Percentiles rank a stretch among this genome's conserved stretches.
phyloP scores from a whole-genome alignment of 129 eudicot species.

The Apium graveolens region DNA sequence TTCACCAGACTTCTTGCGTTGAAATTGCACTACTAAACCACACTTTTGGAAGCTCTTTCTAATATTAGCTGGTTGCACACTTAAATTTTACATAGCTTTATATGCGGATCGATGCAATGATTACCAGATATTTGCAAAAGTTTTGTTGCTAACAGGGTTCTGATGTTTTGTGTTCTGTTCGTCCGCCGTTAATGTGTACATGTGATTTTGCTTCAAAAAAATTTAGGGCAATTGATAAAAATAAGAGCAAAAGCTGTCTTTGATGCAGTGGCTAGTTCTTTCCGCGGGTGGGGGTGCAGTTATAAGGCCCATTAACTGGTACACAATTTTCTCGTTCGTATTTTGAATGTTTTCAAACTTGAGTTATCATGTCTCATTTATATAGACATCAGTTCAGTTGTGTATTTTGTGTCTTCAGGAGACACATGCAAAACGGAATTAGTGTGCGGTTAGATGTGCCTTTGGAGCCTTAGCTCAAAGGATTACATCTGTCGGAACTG shows the following conservation, averaged over 20 bases:
- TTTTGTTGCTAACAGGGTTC: not conserved
- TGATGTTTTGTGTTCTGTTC: conserved; percentile 35
- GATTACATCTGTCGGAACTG: conserved; percentile 71
- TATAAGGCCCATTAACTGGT: conserved; percentile 90
- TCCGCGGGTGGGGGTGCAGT: conserved; percentile 99
- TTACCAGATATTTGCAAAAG: not conserved
- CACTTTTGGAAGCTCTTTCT: not conserved
- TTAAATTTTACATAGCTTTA: not conserved
- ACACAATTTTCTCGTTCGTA: conserved; percentile 6
- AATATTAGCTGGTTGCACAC: not conserved
- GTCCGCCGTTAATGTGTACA: not conserved
- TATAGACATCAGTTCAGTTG: not conserved
- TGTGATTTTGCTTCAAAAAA: not conserved
- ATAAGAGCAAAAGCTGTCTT: conserved; percentile 60
- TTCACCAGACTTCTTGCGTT: not conserved
- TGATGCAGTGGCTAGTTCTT: conserved; percentile 53
- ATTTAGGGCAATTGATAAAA: too few species aligned
- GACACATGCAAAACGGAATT: conserved; percentile 72
- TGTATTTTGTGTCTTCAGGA: conserved; percentile 38
- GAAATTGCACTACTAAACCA: not conserved
- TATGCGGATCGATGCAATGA: not conserved
- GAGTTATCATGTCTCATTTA: conserved; percentile 7
- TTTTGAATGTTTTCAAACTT: not conserved
- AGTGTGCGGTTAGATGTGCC: conserved; percentile 93
- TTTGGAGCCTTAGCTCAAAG: conserved; percentile 79